A percentile compares a stretch with the other conserved stretches of the same genome.
These are phyloP conservation scores for Pisolithus marmoratus DNA, from an alignment of 768 basidiomycete genomes.

Conservation along the genomic window DNA sequence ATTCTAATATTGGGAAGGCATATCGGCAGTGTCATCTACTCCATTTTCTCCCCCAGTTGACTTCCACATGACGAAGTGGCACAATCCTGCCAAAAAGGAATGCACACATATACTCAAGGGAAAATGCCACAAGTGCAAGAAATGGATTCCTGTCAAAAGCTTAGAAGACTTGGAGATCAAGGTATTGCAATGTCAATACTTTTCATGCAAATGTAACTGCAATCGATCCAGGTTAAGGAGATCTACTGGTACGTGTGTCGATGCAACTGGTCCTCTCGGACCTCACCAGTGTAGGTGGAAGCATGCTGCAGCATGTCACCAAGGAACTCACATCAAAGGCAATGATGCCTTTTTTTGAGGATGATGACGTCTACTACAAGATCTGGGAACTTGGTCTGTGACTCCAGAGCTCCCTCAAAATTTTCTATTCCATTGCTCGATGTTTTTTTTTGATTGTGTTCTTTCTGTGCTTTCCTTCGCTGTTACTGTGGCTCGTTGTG, in stretches of 20 bases:
- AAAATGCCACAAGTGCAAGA: conserved; percentile 69
- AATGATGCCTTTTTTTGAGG: conserved; percentile 53
- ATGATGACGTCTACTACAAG: conserved; percentile 40
- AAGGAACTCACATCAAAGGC: conserved; percentile 46
- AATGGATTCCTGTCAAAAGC: conserved; percentile 70
- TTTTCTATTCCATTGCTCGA: neutral
- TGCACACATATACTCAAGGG: conserved; percentile 57
- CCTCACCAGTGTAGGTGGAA: conserved; percentile 56
- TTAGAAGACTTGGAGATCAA: conserved; percentile 71
- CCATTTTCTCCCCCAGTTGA: conserved; percentile 74
- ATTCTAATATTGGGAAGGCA: conserved; percentile 39
- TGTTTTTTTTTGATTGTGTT: neutral
- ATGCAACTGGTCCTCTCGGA: neutral
- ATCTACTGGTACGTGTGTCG: conserved; percentile 61
- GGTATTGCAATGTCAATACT: conserved; percentile 28
- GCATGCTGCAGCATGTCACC: conserved; percentile 76
- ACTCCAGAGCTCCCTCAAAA: neutral
- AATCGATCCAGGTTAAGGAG: conserved; percentile 53
- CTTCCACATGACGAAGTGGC: conserved; percentile 47
- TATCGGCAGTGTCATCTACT: conserved; percentile 58
- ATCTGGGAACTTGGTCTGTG: conserved; percentile 13
- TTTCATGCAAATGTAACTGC: neutral
- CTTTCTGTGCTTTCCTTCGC: neutral
- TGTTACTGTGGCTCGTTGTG: too few species aligned
- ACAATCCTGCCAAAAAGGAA: conserved; percentile 52